Evolutionary conservation across 73 alveolate species (phyloP).

Genomic region (Blepharisma japonicum): DNA sequence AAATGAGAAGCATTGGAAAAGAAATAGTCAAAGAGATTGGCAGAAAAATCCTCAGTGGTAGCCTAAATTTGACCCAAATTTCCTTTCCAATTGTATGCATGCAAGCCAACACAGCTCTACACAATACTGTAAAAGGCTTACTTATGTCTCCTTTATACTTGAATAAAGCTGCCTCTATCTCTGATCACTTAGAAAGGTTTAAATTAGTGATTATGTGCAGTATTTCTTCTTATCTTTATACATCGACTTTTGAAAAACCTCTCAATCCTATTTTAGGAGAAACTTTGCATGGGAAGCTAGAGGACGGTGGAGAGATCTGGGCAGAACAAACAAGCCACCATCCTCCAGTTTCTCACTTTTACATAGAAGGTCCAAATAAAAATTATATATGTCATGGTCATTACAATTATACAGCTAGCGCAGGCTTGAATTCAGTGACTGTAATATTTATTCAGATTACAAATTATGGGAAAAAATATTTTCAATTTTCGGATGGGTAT

Average conservation of each 20-base stretch:
- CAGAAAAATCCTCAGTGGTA: conserved; percentile 59
- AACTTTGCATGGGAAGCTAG: conserved; percentile 78
- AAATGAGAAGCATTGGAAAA: conserved; percentile 57
- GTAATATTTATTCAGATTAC: conserved; percentile 14
- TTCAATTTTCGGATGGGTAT: conserved; percentile 72
- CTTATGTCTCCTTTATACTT: conserved; percentile 47
- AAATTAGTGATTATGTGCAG: conserved; percentile 45
- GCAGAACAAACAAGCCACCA: conserved; percentile 89
- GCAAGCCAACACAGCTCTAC: conserved; percentile 38
- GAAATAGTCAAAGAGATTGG: conserved; percentile 66
- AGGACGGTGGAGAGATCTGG: conserved; percentile 79
- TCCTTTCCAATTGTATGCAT: conserved; percentile 75
- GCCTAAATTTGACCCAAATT: conserved; percentile 55
- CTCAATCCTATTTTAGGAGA: conserved; percentile 93
- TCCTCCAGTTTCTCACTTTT: conserved; percentile 87
- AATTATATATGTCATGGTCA: neutral
- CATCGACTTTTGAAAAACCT: conserved; percentile 56
- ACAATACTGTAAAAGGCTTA: neutral
- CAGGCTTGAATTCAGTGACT: conserved; percentile 72
- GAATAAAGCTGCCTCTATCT: conserved; percentile 51
- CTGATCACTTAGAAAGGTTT: conserved; percentile 65
- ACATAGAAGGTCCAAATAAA: conserved; percentile 68
- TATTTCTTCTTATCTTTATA: conserved; percentile 11
- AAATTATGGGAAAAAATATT: conserved; percentile 61
- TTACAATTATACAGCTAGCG: conserved; percentile 69